Evolutionary conservation across 495 filamentous ascomycete species (phyloP).

Genomic region (Viridothelium virens): DNA sequence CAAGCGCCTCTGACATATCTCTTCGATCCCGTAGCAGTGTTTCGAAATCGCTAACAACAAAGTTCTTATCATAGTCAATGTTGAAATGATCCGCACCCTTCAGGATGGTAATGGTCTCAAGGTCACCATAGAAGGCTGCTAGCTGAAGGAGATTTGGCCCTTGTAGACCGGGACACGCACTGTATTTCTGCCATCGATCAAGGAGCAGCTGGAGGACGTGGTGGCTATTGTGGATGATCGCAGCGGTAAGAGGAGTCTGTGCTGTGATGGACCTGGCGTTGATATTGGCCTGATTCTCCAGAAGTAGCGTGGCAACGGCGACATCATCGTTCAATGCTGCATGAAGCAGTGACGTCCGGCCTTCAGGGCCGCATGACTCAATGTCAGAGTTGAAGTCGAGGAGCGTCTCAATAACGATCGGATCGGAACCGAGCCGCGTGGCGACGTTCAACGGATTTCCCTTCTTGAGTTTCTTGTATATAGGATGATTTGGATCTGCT

Average conservation of each 20-base stretch:
- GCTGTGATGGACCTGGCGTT: constrained; percentile 28
- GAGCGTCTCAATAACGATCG: constrained; percentile 27
- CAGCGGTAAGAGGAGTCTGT: constrained; percentile 26
- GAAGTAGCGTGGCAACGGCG: constrained; percentile 34
- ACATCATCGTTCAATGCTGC: constrained; percentile 36
- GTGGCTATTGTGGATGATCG: constrained; percentile 29
- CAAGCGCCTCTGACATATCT: not conserved
- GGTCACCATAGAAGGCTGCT: constrained; percentile 29
- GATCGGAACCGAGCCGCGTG: constrained; percentile 20
- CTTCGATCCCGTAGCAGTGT: not conserved
- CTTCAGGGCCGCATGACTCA: constrained; percentile 26
- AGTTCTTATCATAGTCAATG: not conserved
- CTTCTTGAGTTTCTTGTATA: constrained; percentile 19
- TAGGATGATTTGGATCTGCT: constrained; percentile 21
- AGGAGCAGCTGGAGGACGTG: constrained; percentile 27
- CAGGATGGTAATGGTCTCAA: constrained; percentile 28
- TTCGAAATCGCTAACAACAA: not conserved
- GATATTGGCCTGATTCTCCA: constrained; percentile 39
- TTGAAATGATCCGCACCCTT: constrained; percentile 25
- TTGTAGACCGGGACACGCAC: constrained; percentile 28
- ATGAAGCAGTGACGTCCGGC: constrained; percentile 35
- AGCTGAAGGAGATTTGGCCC: constrained; percentile 29
- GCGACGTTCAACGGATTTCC: constrained; percentile 31
- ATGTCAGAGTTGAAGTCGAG: constrained; percentile 32
- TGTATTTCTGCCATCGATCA: constrained; percentile 33